Base-by-base conservation (phyloP, 192 early-diverging fungal species). In the Coemansia umbellata region DNA sequence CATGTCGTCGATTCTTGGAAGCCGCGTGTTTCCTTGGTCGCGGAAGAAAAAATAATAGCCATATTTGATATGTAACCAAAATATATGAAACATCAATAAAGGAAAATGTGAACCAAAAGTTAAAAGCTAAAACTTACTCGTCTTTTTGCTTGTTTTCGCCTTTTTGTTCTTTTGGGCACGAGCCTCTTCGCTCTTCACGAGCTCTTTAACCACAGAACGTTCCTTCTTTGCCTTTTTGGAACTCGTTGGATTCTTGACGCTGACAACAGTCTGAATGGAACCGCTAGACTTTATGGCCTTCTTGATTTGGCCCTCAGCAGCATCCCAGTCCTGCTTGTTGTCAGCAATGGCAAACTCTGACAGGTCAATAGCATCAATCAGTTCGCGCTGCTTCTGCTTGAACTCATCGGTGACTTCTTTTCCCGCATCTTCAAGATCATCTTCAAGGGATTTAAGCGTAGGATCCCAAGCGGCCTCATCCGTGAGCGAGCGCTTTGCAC, bases 401-500 rank as follows among this genome's bases (percentile, higher is more conserved):
- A 93, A 70, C 23, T 74, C 70, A 5, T 74, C 73, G 1, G 89
- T 80, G 9, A 74, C 85, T 53, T 90, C 85, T 17, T 85, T 69
- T 13, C 86, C 92, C n/a, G 87, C 91, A 47, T 91, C 85, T 8
- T 82, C 82, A 50, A 97, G 74, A 57, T 97, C 96, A 17, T 87
- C 85, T 24, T 89, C 87, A n/a, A 97, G 44, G 17, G 85, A 63
- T 23, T 85, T 77, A n/a, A 58, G 68, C 6, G 87, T 77, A 0
- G 94, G 92, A 33, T 92, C 90, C 96, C 96, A 99, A 6, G 86
- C 79, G 4, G 76, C 85, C 5, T 91, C 94, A 50, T 91, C 83
- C n/a, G 58, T 50, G 7, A 70, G 36, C 37, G 51, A 53, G 11
- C 63, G 63, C 50, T 69, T 70, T n/a, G 37, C 47, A 8, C 47